Evolutionary conservation across 768 basidiomycete species (phyloP).

Genomic region (Wakefieldia striispora): DNA sequence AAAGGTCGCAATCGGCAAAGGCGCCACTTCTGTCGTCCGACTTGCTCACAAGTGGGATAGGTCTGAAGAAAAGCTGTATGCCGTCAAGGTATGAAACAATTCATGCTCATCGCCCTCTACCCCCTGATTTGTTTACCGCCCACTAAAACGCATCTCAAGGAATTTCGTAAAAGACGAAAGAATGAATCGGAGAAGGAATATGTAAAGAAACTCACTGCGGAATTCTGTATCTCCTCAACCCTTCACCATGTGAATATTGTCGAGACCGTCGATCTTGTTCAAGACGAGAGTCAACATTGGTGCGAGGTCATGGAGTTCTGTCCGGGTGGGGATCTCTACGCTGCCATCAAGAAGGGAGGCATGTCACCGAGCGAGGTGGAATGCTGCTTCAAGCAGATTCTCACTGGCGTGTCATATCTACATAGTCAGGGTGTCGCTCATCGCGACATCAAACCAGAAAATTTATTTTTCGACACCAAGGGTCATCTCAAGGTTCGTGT

Average conservation of each 20-base stretch:
- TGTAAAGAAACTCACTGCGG: constrained; percentile 98
- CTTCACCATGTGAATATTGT: constrained; percentile 93
- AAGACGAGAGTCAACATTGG: constrained; percentile 95
- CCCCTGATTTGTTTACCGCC: no score
- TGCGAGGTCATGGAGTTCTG: constrained; percentile 99
- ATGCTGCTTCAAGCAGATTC: constrained; percentile 96
- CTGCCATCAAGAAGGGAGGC: constrained; percentile 95
- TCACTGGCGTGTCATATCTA: constrained; percentile 84
- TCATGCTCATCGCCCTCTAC: not conserved
- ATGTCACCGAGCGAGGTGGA: constrained; percentile 93
- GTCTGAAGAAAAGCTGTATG: constrained; percentile 93
- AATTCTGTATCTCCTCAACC: constrained; percentile 98
- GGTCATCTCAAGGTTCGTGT: constrained; percentile 86
- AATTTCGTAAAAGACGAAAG: constrained; percentile 97
- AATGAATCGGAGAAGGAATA: constrained; percentile 99
- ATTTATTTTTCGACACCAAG: constrained; percentile 88
- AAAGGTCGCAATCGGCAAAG: constrained; percentile 95
- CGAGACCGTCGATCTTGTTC: constrained; percentile 98
- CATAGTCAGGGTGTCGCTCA: constrained; percentile 98
- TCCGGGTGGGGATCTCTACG: constrained; percentile 96
- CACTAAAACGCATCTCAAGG: constrained; percentile 46
- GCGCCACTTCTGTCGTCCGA: constrained; percentile 95
- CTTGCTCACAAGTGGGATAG: constrained; percentile 99
- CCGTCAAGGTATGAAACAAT: constrained; percentile 76
- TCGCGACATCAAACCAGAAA: constrained; percentile 98